Conservation (phyloP, 2,329 filamentous ascomycete species). For the Aspergillus sp. region DNA sequence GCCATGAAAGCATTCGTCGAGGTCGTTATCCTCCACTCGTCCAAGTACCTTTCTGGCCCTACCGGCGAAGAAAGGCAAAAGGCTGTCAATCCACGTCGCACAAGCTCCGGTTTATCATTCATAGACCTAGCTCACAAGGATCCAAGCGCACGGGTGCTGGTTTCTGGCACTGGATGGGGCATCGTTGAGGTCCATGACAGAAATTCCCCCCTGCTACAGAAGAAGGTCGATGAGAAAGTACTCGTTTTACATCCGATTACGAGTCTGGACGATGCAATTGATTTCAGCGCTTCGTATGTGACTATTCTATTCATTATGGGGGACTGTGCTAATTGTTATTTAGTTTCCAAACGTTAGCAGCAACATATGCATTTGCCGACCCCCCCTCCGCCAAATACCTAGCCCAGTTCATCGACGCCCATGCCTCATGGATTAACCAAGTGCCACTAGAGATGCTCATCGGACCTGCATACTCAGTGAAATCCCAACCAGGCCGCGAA, state of each 20-base stretch:
- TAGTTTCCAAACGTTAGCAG: slow-evolving; percentile 37
- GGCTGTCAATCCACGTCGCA: slow-evolving; percentile 14
- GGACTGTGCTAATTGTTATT: not conserved
- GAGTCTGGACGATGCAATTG: slow-evolving; percentile 57
- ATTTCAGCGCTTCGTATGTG: slow-evolving; percentile 41
- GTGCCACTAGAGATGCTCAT: slow-evolving; percentile 55
- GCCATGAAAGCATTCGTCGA: slow-evolving; percentile 56
- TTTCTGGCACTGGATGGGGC: slow-evolving; percentile 31
- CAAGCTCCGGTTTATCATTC: slow-evolving; percentile 12
- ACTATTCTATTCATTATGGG: not conserved
- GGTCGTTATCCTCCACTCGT: slow-evolving; percentile 44
- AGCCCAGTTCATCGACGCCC: slow-evolving; percentile 54
- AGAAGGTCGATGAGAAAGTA: slow-evolving; percentile 45
- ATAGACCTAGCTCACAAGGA: slow-evolving; percentile 25
- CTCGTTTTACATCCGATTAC: slow-evolving; percentile 49
- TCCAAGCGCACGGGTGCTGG: slow-evolving; percentile 27
- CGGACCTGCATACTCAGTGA: slow-evolving; percentile 23
- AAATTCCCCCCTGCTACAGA: slow-evolving; percentile 30
- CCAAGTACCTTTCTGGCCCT: slow-evolving; percentile 24
- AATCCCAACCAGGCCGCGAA: slow-evolving; percentile 41
- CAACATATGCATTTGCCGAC: slow-evolving; percentile 55
- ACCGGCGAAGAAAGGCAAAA: slow-evolving; percentile 22
- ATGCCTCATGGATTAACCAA: slow-evolving; percentile 57
- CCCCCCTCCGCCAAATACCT: slow-evolving; percentile 58
- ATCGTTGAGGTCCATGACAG: slow-evolving; percentile 30